Evolutionary conservation across 106 monocot genomes (phyloP).

Genomic region (Acanthochlamys bracteata): DNA sequence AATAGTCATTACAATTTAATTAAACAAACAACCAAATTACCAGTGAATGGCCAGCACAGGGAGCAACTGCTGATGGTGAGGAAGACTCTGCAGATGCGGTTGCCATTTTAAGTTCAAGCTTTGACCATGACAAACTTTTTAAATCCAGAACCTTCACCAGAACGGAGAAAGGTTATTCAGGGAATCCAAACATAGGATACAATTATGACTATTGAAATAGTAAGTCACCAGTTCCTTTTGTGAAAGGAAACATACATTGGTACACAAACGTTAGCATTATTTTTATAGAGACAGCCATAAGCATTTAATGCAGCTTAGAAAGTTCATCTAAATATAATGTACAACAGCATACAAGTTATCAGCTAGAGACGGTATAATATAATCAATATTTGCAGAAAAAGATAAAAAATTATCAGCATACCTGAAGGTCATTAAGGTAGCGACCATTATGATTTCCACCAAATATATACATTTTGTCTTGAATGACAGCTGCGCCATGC

Average conservation of each 20-base stretch:
- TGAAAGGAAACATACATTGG: too few species aligned
- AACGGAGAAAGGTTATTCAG: not conserved
- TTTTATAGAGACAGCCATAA: too few species aligned
- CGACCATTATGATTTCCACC: constrained; percentile 98
- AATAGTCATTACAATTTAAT: not conserved
- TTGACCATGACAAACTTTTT: constrained; percentile 89
- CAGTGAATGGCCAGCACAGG: constrained; percentile 95
- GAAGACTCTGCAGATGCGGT: constrained; percentile 28
- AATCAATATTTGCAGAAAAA: too few species aligned
- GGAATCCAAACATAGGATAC: too few species aligned
- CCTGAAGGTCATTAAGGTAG: constrained; percentile 94
- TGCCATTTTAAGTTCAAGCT: constrained; percentile 52
- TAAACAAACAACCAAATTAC: constrained; percentile 27
- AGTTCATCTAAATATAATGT: too few species aligned
- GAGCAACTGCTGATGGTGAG: constrained; percentile 19
- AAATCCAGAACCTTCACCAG: constrained; percentile 82
- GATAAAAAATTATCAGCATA: constrained; percentile 15
- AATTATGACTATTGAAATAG: too few species aligned
- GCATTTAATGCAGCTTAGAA: too few species aligned
- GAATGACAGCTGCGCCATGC: constrained; percentile 90
- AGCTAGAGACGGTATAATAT: too few species aligned
- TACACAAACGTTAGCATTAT: too few species aligned
- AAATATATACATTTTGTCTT: constrained; percentile 95
- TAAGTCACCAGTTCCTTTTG: too few species aligned
- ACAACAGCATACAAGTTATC: too few species aligned